A percentile compares a stretch with the other conserved stretches of the same genome.
phyloP scores from a whole-genome alignment of 2,329 filamentous ascomycete species.

The Scedosporium minutisporum region DNA sequence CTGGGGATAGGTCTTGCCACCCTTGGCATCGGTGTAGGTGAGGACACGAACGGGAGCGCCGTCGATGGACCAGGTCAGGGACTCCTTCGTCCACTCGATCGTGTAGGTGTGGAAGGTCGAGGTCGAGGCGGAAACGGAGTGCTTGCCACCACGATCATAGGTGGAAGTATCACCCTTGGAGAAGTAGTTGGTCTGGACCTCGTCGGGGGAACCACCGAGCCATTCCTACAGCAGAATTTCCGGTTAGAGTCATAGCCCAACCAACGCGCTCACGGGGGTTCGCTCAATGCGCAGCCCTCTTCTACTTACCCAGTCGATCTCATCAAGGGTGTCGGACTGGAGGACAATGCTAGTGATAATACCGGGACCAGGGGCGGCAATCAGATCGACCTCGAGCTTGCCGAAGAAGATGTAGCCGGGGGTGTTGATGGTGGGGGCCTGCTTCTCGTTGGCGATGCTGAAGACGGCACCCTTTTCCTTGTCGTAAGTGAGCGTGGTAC shows the following conservation, averaged over 20 bases:
- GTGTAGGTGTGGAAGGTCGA: slow-evolving; percentile 53
- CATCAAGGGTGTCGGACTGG: slow-evolving; percentile 79
- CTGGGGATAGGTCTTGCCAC: slow-evolving; percentile 55
- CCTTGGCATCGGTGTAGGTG: slow-evolving; percentile 46
- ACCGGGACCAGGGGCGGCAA: slow-evolving; percentile 70
- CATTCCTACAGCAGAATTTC: neutral
- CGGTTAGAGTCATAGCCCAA: no score
- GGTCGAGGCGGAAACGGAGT: slow-evolving; percentile 40
- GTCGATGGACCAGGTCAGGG: slow-evolving; percentile 57
- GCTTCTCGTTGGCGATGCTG: slow-evolving; percentile 56
- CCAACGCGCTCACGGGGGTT: no score
- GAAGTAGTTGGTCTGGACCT: slow-evolving; percentile 86
- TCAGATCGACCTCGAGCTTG: slow-evolving; percentile 67
- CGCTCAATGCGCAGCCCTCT: slow-evolving; percentile 49
- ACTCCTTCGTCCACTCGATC: slow-evolving; percentile 57
- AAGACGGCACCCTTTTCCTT: slow-evolving; percentile 40
- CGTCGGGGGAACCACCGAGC: slow-evolving; percentile 60
- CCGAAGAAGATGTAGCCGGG: slow-evolving; percentile 97
- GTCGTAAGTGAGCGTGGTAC: slow-evolving; percentile 39
- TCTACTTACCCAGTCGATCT: slow-evolving; percentile 66
- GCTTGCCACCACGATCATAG: slow-evolving; percentile 53
- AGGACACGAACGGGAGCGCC: slow-evolving; percentile 52
- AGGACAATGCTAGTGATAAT: slow-evolving; percentile 86
- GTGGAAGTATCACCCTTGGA: slow-evolving; percentile 60
- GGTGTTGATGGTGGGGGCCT: slow-evolving; percentile 64